phyloP scores from a whole-genome alignment of 352 stramenopile species.

The Thraustochytrium sp. region DNA sequence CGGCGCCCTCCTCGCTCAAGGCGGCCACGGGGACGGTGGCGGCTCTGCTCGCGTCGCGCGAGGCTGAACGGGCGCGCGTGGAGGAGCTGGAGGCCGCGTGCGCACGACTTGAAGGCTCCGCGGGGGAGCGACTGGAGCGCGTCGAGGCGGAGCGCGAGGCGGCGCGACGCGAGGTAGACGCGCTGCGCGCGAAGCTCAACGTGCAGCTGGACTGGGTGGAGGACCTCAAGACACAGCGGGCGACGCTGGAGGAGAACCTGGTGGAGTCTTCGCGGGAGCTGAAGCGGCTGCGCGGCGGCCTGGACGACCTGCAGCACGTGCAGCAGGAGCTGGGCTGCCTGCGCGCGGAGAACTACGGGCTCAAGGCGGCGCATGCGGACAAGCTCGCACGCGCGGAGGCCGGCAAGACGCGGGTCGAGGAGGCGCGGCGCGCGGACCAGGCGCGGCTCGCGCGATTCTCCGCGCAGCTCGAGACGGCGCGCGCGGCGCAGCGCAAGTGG shows the following conservation, averaged over 20 bases:
- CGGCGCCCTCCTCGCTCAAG: too few relatives aligned
- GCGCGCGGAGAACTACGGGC: neutral
- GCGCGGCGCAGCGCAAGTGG: neutral
- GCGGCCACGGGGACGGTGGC: too few relatives aligned
- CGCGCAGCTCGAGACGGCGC: neutral
- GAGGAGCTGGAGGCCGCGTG: neutral
- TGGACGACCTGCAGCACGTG: neutral
- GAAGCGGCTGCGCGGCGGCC: neutral
- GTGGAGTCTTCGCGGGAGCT: neutral
- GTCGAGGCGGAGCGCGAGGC: neutral
- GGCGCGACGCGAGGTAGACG: neutral
- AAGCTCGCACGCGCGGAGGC: neutral
- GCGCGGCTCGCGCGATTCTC: neutral
- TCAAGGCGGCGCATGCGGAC: neutral
- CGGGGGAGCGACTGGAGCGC: too few relatives aligned
- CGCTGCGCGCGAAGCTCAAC: neutral
- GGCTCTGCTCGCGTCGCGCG: too few relatives aligned
- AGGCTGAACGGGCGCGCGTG: neutral
- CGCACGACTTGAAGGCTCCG: neutral
- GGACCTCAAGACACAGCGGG: slow-evolving; percentile 10
- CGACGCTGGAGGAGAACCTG: neutral
- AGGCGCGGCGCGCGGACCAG: neutral
- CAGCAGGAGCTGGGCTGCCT: neutral
- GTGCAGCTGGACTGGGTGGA: slow-evolving; percentile 27
- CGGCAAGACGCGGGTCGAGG: neutral